Conservation (phyloP, 2,329 filamentous ascomycete species). For the Colletotrichum lini region DNA sequence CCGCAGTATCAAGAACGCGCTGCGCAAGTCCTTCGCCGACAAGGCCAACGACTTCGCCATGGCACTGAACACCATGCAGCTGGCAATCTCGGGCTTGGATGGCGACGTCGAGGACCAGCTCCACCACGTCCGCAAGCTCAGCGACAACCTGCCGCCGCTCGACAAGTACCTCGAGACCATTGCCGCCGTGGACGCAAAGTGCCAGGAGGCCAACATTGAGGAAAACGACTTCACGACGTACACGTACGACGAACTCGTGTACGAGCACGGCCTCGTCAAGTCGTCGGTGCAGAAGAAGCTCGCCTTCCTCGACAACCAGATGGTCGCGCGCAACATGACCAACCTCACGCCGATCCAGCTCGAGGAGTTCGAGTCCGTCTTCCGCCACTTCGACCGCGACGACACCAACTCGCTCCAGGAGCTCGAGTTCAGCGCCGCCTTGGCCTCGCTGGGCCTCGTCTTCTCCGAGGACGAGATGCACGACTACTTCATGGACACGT, state of each 20-base stretch:
- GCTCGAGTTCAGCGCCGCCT: constrained; percentile 93
- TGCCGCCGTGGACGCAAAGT: constrained; percentile 87
- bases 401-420: constrained; percentile 91
- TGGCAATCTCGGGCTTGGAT: constrained; percentile 96
- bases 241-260: constrained; percentile 95
- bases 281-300: constrained; percentile 96
- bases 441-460: constrained; percentile 94
- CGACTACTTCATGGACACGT: constrained; percentile 91
- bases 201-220: constrained; percentile 96
- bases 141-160: constrained; percentile 88
- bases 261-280: constrained; percentile 93
- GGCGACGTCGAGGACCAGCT: constrained; percentile 97
- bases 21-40: constrained; percentile 94
- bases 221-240: constrained; percentile 99
- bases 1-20: constrained; percentile 88
- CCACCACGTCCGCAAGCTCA: constrained; percentile 86
- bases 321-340: constrained; percentile 98
- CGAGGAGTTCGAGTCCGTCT: constrained; percentile 98
- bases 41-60: constrained; percentile 99
- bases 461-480: constrained; percentile 99
- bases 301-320: constrained; percentile 97
- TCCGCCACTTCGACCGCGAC: constrained; percentile 97
- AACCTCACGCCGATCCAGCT: constrained; percentile 98
- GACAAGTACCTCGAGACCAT: constrained; percentile 93
- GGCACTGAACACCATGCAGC: constrained; percentile 92